Base-by-base conservation (phyloP, 495 filamentous ascomycete species). In the Terfezia boudieri region DNA sequence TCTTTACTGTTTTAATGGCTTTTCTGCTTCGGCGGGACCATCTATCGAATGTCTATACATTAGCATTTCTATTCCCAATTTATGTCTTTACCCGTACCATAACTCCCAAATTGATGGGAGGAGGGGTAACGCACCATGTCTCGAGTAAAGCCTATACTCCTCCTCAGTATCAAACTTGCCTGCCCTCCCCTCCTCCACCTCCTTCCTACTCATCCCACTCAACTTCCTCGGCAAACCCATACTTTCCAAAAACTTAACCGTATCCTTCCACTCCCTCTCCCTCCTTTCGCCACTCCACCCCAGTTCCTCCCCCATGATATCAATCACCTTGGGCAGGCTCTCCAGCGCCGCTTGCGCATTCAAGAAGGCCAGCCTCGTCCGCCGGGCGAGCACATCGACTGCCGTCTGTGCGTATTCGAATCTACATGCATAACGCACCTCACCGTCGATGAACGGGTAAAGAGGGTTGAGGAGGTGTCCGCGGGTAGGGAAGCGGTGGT, bases 361-460 rank as follows among this genome's bases (percentile, higher is more conserved):
- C 60, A 98, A 65, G 70, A 98, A 98, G 11, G 90, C 86, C 57
- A 98, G 68, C 41, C 90, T 74, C 51, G 83, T 98, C 53, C 90
- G 73, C 37, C 90, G 75, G 8, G 89, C 90, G 20, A 98, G 70
- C 20, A 96, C 82, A 66, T 98, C 90, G 10, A 86, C 81, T 2
- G 87, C 85, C 17, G 87, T 95, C 68, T 95, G 86, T 10, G 90
- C 90, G 59, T 94, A 94, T 68, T 98, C 90, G 66, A 94, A 80
- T 22, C 81, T 71, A 36, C 94, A 75, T 17, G 86, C 86, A 61
- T 95, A 98, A 36, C 88, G 76, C 26, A 98, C 76, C 69, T 98
- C 90, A 51, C 90, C 90, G 64, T 96, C 90, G n/a, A 98, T 74
- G 66, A 92, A 98, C 23, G 90, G 90, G 67, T 96, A 96, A 41